These are phyloP conservation scores for Paspalum vaginatum DNA, from an alignment of 176 grass and related monocot species.

Conservation along the genomic window DNA sequence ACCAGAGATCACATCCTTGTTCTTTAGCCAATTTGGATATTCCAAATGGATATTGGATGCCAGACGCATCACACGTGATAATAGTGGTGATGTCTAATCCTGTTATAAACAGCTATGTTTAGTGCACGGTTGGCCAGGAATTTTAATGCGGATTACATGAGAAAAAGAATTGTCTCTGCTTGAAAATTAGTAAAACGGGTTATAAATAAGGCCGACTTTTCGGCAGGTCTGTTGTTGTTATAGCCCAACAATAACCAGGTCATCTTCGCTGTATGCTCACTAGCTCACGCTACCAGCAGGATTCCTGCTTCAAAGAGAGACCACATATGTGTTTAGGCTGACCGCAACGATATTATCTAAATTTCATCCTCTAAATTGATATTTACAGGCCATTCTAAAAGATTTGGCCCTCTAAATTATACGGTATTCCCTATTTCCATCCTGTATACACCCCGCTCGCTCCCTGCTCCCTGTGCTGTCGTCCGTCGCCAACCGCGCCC, in stretches of 20 bases:
- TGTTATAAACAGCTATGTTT: not conserved
- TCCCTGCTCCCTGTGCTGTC: too few species aligned
- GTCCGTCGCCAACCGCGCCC: too few species aligned
- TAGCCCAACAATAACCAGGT: not conserved
- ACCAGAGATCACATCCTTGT: not conserved
- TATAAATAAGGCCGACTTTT: not conserved
- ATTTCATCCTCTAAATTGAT: too few species aligned
- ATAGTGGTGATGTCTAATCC: not conserved
- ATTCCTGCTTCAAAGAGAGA: too few species aligned
- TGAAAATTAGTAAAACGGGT: not conserved
- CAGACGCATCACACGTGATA: not conserved
- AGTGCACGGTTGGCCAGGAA: not conserved
- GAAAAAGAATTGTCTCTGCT: not conserved
- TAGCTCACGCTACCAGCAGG: too few species aligned
- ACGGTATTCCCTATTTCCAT: too few species aligned
- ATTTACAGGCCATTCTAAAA: too few species aligned
- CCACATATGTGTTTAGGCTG: too few species aligned
- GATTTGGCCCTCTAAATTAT: too few species aligned
- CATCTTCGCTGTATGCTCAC: not conserved
- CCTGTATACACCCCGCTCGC: too few species aligned
- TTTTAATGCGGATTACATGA: not conserved
- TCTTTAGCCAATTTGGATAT: not conserved
- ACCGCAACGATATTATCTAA: too few species aligned
- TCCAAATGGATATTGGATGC: not conserved
- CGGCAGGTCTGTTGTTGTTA: not conserved